A percentile compares a stretch with the other conserved stretches of the same genome.
Conservation (phyloP, 495 filamentous ascomycete genomes). For the Penicillium cinerascens region DNA sequence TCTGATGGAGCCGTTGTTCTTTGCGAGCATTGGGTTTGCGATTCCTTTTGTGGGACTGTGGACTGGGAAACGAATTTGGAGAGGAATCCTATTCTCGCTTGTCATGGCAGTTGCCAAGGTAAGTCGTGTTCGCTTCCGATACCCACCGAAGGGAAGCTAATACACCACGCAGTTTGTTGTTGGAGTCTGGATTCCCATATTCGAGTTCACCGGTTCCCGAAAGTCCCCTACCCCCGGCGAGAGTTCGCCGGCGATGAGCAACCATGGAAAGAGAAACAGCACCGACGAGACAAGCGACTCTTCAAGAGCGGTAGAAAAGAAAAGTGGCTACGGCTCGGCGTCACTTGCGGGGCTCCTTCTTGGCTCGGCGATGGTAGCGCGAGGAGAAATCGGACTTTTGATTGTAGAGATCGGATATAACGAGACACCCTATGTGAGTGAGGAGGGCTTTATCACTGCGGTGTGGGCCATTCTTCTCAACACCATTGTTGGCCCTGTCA, state of each 20-base stretch:
- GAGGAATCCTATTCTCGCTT: conserved; percentile 61
- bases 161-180: conserved; percentile 22
- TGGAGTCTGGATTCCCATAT: conserved; percentile 29
- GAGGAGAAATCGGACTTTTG: conserved; percentile 75
- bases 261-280: neutral
- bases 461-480: conserved; percentile 73
- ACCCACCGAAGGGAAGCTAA: neutral
- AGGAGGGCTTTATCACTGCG: conserved; percentile 56
- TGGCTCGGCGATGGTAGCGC: conserved; percentile 63
- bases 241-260: neutral
- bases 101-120: conserved; percentile 67
- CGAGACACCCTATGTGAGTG: conserved; percentile 28
- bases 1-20: conserved; percentile 71
- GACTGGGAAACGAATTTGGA: conserved; percentile 58
- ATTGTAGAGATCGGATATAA: conserved; percentile 64
- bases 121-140: neutral
- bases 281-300: neutral
- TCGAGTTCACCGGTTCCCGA: conserved; percentile 4
- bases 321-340: conserved; percentile 5
- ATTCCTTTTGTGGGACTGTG: conserved; percentile 70
- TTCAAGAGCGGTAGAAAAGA: neutral
- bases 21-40: conserved; percentile 68
- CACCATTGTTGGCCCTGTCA: conserved; percentile 67
- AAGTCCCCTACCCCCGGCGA: neutral
- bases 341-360: conserved; percentile 53